Evolutionary conservation across 352 stramenopile species (phyloP).

Genomic region (Phytophthora pisi): DNA sequence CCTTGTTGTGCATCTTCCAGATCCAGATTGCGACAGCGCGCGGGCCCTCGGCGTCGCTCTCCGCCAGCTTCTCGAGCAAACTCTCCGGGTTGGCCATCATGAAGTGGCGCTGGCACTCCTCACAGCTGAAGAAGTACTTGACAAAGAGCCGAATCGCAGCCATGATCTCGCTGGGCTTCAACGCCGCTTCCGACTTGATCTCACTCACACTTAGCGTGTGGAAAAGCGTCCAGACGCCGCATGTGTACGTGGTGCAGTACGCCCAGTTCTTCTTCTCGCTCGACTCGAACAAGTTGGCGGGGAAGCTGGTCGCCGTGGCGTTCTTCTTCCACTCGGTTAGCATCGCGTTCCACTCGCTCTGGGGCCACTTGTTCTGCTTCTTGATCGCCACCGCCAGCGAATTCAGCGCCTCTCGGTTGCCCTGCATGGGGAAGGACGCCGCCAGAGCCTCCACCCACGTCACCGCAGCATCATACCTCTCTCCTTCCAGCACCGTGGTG

Average conservation of each 20-base stretch:
- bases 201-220: constrained; percentile 65
- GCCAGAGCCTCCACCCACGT: constrained; percentile 67
- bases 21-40: constrained; percentile 70
- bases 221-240: constrained; percentile 81
- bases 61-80: constrained; percentile 51
- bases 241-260: constrained; percentile 79
- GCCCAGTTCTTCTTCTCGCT: constrained; percentile 59
- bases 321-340: constrained; percentile 68
- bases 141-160: constrained; percentile 71
- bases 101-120: constrained; percentile 78
- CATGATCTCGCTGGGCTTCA: constrained; percentile 65
- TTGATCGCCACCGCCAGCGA: constrained; percentile 43
- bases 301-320: constrained; percentile 55
- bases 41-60: constrained; percentile 46
- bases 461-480: constrained; percentile 63
- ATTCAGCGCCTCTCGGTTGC: constrained; percentile 57
- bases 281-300: constrained; percentile 56
- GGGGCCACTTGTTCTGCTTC: constrained; percentile 48
- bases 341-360: constrained; percentile 54
- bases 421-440: constrained; percentile 63
- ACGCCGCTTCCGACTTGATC: constrained; percentile 30
- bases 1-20: constrained; percentile 86
- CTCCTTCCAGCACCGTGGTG: constrained; percentile 56
- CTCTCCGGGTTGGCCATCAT: constrained; percentile 65
- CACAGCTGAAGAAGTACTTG: constrained; percentile 82